Percentiles rank a stretch among this genome's conserved stretches.
Conservation (phyloP, 257 asterid species). For the Solanum paucissectum region DNA sequence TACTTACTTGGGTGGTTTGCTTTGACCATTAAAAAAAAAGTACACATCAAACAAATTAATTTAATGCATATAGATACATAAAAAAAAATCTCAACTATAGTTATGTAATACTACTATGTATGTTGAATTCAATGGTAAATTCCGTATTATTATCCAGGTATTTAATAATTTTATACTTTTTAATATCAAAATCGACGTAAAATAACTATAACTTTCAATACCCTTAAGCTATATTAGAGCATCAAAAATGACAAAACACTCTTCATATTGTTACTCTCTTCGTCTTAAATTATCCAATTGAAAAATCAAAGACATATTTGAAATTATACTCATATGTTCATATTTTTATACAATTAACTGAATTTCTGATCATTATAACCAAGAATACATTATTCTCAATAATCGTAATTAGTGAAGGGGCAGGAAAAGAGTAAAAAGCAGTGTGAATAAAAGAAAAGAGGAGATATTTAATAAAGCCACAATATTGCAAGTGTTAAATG, state of each 20-base stretch:
- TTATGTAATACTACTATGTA: neutral
- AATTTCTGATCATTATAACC: neutral
- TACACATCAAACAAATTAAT: neutral
- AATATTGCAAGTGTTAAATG: neutral
- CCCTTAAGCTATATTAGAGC: too few species aligned
- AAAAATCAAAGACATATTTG: neutral
- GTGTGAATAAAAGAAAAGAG: neutral
- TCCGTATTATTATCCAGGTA: neutral
- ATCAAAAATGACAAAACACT: neutral
- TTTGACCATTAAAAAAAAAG: neutral
- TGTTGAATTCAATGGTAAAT: neutral
- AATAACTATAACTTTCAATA: neutral
- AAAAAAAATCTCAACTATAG: neutral
- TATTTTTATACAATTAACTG: neutral
- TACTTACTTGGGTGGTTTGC: neutral
- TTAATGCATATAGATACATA: neutral
- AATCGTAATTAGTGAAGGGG: neutral
- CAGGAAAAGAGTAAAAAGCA: neutral
- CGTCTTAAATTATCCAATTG: neutral
- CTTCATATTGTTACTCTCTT: neutral
- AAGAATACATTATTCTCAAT: neutral
- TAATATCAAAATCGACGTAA: neutral
- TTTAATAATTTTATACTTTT: neutral
- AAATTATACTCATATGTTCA: neutral
- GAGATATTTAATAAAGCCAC: neutral